A percentile compares a stretch with the other conserved stretches of the same genome.
Conservation (phyloP, 1,284 basidiomycete genomes). For the Moesziomyces antarcticus region DNA sequence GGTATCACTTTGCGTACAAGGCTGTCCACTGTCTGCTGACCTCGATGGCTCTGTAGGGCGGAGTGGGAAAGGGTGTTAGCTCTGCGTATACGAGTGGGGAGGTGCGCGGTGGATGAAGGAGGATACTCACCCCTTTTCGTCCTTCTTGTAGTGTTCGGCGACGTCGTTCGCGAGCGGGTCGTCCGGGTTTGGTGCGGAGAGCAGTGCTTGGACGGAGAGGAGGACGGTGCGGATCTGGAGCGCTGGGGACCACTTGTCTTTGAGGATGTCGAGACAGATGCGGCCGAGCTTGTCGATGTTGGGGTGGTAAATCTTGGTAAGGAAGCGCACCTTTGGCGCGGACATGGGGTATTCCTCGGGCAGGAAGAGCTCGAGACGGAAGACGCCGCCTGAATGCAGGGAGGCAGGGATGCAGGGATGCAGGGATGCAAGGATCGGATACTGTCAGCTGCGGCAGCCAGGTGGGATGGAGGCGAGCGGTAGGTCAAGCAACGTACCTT, state of each 20-base stretch:
- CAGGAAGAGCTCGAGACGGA: slow-evolving; percentile 94
- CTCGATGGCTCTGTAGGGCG: slow-evolving; percentile 58
- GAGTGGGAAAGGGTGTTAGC: no score
- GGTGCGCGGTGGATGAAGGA: no score
- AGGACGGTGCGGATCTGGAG: slow-evolving; percentile 97
- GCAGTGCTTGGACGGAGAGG: slow-evolving; percentile 92
- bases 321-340: slow-evolving; percentile 96
- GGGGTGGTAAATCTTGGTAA: slow-evolving; percentile 99
- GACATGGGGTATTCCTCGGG: slow-evolving; percentile 99
- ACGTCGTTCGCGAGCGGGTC: slow-evolving; percentile 94
- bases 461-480: background rate
- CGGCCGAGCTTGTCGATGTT: slow-evolving; percentile 99
- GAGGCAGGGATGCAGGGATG: background rate
- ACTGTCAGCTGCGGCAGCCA: no score
- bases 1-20: slow-evolving; percentile 51
- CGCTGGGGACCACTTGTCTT: slow-evolving; percentile 99
- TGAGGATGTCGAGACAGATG: slow-evolving; percentile 97
- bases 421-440: no score
- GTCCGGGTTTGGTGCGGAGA: slow-evolving; percentile 96
- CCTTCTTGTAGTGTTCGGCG: slow-evolving; percentile 98
- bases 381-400: slow-evolving; percentile 74
- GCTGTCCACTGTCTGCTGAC: slow-evolving; percentile 63
- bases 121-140: slow-evolving; percentile 84
- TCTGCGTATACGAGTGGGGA: no score
- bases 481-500: slow-evolving; percentile 67